phyloP scores from a whole-genome alignment of 805 yeast species.

The Millerozyma acaciae region DNA sequence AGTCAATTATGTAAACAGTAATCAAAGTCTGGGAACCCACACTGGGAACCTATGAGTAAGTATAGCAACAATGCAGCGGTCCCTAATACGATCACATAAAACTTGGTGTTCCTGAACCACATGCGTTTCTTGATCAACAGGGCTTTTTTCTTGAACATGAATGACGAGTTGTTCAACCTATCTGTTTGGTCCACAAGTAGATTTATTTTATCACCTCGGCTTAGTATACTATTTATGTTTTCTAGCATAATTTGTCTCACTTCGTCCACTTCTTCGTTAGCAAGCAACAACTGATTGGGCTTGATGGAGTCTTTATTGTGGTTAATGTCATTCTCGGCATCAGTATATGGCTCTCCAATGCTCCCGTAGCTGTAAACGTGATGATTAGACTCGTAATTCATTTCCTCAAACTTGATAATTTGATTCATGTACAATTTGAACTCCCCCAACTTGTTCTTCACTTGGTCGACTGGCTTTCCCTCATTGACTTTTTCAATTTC shows the following conservation, averaged over 20 bases:
- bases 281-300: conserved; percentile 36
- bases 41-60: conserved; percentile 45
- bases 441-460: conserved; percentile 37
- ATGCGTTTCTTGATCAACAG: conserved; percentile 56
- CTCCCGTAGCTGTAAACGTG: conserved; percentile 33
- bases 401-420: conserved; percentile 52
- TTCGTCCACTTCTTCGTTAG: conserved; percentile 56
- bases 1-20: conserved; percentile 37
- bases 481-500: conserved; percentile 16
- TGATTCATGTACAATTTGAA: conserved; percentile 56
- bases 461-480: conserved; percentile 8
- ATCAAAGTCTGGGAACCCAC: conserved; percentile 51
- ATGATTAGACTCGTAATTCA: conserved; percentile 36
- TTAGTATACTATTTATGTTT: conserved; percentile 65
- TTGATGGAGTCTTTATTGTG: conserved; percentile 18
- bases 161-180: conserved; percentile 60
- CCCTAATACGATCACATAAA: conserved; percentile 25
- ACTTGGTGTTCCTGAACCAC: conserved; percentile 64
- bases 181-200: conserved; percentile 76
- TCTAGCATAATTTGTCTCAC: conserved; percentile 68
- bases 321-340: conserved; percentile 12
- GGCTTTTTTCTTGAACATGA: conserved; percentile 67
- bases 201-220: conserved; percentile 74
- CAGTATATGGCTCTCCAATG: conserved; percentile 5
- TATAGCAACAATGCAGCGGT: conserved; percentile 33